A percentile compares a stretch with the other conserved stretches of the same genome.
Evolutionary conservation across 1,284 basidiomycete genomes (phyloP).

Genomic region (Athelia psychrophila): DNA sequence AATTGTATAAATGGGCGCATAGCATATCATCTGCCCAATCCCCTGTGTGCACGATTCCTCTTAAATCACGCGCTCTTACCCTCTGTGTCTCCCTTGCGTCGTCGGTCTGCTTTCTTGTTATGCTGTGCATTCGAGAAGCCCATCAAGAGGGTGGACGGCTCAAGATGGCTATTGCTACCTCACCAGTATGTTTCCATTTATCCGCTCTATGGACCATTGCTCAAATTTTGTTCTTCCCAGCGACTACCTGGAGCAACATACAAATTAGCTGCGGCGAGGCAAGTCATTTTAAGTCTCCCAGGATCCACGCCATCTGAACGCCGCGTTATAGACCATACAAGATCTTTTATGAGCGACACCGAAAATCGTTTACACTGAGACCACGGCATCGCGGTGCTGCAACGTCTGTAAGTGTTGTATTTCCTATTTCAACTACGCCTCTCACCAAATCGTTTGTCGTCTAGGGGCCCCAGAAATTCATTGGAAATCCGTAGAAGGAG

Average conservation of each 20-base stretch:
- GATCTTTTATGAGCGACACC: neutral
- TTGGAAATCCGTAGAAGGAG: neutral
- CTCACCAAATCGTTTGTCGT: neutral
- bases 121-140: neutral
- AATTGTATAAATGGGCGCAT: too few relatives aligned
- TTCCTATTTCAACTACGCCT: neutral
- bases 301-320: neutral
- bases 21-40: too few relatives aligned
- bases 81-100: neutral
- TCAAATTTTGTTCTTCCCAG: neutral
- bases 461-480: neutral
- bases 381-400: neutral
- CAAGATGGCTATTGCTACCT: constrained; percentile 1
- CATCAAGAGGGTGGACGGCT: neutral
- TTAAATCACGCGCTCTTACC: constrained; percentile 39
- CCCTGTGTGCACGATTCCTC: constrained; percentile 53
- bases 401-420: neutral
- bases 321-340: neutral
- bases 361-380: neutral
- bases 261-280: neutral
- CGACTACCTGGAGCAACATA: neutral
- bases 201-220: neutral
- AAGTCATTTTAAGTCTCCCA: neutral
- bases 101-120: neutral
- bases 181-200: neutral